These are phyloP conservation scores for Periconia digitata DNA, from an alignment of 2,329 filamentous ascomycete genomes.

Conservation along the genomic window DNA sequence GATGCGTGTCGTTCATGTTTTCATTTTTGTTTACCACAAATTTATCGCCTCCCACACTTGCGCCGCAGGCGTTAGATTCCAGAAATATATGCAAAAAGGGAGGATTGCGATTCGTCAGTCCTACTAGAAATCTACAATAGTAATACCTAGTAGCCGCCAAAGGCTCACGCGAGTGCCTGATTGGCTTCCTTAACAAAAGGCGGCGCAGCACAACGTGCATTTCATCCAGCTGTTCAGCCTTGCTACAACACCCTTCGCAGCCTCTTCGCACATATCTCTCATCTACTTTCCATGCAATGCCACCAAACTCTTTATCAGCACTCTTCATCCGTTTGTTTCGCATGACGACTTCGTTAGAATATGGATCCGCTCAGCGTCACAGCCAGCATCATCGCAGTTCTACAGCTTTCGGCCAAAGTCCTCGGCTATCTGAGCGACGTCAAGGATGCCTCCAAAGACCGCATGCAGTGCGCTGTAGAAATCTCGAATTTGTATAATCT, in stretches of 20 bases:
- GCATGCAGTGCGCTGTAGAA: slow-evolving; percentile 18
- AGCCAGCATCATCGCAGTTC: slow-evolving; percentile 26
- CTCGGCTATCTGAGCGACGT: slow-evolving; percentile 24
- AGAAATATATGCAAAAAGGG: too few relatives aligned
- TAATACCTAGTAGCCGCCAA: too few relatives aligned
- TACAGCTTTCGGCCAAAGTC: slow-evolving; percentile 22
- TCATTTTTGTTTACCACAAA: too few relatives aligned
- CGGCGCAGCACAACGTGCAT: background rate
- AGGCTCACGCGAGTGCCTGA: too few relatives aligned
- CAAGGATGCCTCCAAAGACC: slow-evolving; percentile 28
- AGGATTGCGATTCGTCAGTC: too few relatives aligned
- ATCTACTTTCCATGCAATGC: background rate
- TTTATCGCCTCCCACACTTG: too few relatives aligned
- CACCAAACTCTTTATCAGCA: background rate
- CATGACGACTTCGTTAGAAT: background rate
- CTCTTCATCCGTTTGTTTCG: background rate
- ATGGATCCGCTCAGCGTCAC: slow-evolving; percentile 24
- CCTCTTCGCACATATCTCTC: background rate
- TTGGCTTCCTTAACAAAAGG: too few relatives aligned
- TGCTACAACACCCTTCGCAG: background rate
- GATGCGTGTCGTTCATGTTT: too few relatives aligned
- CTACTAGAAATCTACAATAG: too few relatives aligned
- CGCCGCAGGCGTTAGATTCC: too few relatives aligned
- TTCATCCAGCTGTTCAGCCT: background rate
- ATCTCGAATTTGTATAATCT: slow-evolving; percentile 21